phyloP scores from a whole-genome alignment of 495 filamentous ascomycete species.

The Chlorociboria aeruginascens region DNA sequence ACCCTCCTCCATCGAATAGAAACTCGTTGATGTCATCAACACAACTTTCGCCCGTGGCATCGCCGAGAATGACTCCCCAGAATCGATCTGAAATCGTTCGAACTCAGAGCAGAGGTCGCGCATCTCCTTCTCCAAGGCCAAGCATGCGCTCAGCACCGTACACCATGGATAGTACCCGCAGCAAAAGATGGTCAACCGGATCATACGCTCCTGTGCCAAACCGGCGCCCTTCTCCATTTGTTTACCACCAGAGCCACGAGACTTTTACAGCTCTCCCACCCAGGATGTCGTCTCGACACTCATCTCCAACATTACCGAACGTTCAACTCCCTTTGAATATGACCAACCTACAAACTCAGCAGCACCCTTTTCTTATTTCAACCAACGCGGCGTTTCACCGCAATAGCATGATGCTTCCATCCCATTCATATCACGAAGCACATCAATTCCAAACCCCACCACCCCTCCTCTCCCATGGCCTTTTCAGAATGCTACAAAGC shows the following conservation, averaged over 20 bases:
- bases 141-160: slow-evolving; percentile 53
- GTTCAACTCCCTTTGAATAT: slow-evolving; percentile 39
- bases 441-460: slow-evolving; percentile 37
- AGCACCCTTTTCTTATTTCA: slow-evolving; percentile 39
- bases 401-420: slow-evolving; percentile 25
- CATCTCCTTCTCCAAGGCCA: slow-evolving; percentile 54
- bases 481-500: slow-evolving; percentile 57
- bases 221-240: slow-evolving; percentile 41
- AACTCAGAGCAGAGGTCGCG: slow-evolving; percentile 46
- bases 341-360: slow-evolving; percentile 38
- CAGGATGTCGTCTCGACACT: slow-evolving; percentile 32
- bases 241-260: slow-evolving; percentile 38
- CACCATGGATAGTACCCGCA: slow-evolving; percentile 43
- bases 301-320: slow-evolving; percentile 42
- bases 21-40: slow-evolving; percentile 48
- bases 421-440: slow-evolving; percentile 22
- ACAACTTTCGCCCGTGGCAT: slow-evolving; percentile 45
- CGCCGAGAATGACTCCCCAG: slow-evolving; percentile 45
- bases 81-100: slow-evolving; percentile 41
- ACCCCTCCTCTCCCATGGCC: slow-evolving; percentile 47
- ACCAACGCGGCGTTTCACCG: slow-evolving; percentile 33
- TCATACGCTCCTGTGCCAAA: slow-evolving; percentile 38
- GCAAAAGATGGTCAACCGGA: slow-evolving; percentile 63
- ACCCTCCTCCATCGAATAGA: slow-evolving; percentile 42
- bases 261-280: slow-evolving; percentile 31